Conservation (phyloP, 208 protist species). For the Leishmania amazonensis region DNA sequence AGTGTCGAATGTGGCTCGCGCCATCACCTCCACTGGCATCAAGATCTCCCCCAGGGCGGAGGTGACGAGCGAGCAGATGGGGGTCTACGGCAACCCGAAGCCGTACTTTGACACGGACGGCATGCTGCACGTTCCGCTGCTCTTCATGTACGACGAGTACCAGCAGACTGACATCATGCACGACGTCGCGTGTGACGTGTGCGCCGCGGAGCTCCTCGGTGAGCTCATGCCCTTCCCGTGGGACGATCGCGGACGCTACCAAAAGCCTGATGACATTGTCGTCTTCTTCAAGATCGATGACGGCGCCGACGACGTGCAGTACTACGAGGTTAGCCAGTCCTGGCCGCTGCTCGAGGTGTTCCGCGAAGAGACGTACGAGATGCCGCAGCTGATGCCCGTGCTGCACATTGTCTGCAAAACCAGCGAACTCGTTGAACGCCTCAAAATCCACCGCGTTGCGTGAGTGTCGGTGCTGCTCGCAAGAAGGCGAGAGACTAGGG, state of each 20-base stretch:
- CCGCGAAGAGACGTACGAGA: conserved; percentile 66
- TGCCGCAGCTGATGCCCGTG: conserved; percentile 78
- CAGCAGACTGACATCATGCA: conserved; percentile 93
- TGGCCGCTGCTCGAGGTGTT: conserved; percentile 87
- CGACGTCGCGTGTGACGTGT: conserved; percentile 83
- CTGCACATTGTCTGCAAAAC: conserved; percentile 69
- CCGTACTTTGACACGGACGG: conserved; percentile 80
- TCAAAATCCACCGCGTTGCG: conserved; percentile 38
- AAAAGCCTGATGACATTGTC: conserved; percentile 55
- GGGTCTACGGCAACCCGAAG: conserved; percentile 69
- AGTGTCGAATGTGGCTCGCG: conserved; percentile 61
- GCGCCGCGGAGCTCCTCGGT: conserved; percentile 59
- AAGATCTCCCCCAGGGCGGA: conserved; percentile 50
- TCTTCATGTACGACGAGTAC: conserved; percentile 95
- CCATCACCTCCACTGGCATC: conserved; percentile 72
- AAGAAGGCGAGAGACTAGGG: neutral
- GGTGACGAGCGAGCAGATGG: conserved; percentile 88
- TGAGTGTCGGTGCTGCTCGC: neutral
- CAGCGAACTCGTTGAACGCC: conserved; percentile 66
- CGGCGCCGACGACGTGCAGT: conserved; percentile 74
- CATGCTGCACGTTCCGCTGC: conserved; percentile 87
- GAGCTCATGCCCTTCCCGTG: conserved; percentile 90
- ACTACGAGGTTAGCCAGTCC: conserved; percentile 65
- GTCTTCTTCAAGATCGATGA: conserved; percentile 89
- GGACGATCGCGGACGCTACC: conserved; percentile 73